Conservation (phyloP, 257 asterid genomes). For the Craterostigma plantagineum region DNA sequence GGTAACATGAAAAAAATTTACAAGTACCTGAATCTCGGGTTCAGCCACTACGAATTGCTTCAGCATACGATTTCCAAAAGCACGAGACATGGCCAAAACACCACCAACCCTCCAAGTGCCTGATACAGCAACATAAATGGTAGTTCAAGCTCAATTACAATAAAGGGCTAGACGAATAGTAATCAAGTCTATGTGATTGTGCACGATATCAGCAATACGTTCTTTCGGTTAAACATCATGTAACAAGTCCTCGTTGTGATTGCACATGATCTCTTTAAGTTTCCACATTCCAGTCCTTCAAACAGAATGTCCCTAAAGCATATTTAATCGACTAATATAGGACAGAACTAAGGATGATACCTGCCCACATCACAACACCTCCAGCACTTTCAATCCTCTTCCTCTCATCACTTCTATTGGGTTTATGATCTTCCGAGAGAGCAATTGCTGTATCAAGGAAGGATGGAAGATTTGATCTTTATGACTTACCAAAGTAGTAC, state of each 20-base stretch:
- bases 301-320: no score
- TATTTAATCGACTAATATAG: no score
- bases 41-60: conserved; percentile 93
- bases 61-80: conserved; percentile 96
- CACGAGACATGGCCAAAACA: conserved; percentile 99
- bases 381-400: conserved; percentile 97
- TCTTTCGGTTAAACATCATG: no score
- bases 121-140: conserved; percentile 9
- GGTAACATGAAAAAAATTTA: neutral
- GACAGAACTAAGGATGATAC: conserved; percentile 15
- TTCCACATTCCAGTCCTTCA: no score
- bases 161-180: no score
- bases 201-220: no score
- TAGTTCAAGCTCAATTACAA: no score
- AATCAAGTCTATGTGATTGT: no score
- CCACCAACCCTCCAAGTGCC: conserved; percentile 99
- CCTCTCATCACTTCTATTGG: conserved; percentile 92
- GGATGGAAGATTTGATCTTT: neutral
- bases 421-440: conserved; percentile 95
- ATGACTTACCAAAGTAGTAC: neutral
- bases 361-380: conserved; percentile 99
- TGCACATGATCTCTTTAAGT: no score
- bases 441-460: conserved; percentile 58
- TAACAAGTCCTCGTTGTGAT: no score
- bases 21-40: conserved; percentile 92